Conservation (phyloP, 129 eudicot genomes). For the Pulicaria dysenterica region DNA sequence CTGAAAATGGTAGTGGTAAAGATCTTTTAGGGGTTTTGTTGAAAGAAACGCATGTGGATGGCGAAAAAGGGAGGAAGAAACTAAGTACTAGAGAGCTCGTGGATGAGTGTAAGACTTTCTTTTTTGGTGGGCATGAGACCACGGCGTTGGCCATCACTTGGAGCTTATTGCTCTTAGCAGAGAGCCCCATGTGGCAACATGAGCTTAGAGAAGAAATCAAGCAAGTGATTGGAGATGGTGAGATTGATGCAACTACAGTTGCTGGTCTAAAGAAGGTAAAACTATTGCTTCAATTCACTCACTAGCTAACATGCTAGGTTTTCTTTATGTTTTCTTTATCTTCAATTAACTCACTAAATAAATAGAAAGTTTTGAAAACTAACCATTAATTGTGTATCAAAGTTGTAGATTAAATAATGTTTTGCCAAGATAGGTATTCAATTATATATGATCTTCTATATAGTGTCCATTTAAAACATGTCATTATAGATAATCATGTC, state of each 20-base stretch:
- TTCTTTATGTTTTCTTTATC: neutral
- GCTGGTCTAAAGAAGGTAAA: slow-evolving; percentile 87
- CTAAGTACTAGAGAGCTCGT: slow-evolving; percentile 68
- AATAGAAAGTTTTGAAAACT: neutral
- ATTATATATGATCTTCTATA: neutral
- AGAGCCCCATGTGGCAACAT: slow-evolving; percentile 79
- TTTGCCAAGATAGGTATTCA: neutral
- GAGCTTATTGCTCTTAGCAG: slow-evolving; percentile 73
- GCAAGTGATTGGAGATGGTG: slow-evolving; percentile 70
- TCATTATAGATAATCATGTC: neutral
- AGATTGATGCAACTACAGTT: slow-evolving; percentile 69
- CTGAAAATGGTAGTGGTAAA: slow-evolving; percentile 8
- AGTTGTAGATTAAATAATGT: neutral
- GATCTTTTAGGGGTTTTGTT: slow-evolving; percentile 68
- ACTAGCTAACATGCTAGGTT: slow-evolving; percentile 19
- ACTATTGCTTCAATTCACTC: neutral
- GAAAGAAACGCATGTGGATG: slow-evolving; percentile 45
- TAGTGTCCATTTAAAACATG: slow-evolving; percentile 28
- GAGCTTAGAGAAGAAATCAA: slow-evolving; percentile 75
- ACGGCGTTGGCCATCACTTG: slow-evolving; percentile 86
- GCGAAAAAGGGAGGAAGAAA: slow-evolving; percentile 38
- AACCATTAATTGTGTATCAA: neutral
- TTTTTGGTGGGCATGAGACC: slow-evolving; percentile 94
- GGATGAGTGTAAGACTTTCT: slow-evolving; percentile 95
- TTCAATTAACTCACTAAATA: neutral